Conservation (phyloP, 768 basidiomycete genomes). For the Myochromella boudieri region DNA sequence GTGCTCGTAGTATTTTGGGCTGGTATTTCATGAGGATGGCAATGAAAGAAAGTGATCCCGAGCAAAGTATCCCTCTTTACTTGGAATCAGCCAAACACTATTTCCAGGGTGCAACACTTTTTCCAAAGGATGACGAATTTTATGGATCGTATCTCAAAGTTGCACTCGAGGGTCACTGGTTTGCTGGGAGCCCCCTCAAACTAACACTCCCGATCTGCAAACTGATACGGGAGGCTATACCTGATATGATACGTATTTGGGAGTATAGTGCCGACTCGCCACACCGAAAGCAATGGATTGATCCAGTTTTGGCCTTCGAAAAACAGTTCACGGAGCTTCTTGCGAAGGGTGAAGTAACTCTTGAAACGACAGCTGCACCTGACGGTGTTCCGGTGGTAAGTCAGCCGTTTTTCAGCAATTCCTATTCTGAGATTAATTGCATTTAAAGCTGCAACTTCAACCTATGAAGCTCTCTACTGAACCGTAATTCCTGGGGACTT, state of each 20-base stretch:
- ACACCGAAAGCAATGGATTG: background rate
- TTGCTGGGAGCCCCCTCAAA: conserved; percentile 21
- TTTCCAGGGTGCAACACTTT: conserved; percentile 27
- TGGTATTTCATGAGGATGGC: conserved; percentile 28
- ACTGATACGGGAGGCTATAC: conserved; percentile 20
- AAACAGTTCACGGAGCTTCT: conserved; percentile 2
- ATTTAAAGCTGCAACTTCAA: no score
- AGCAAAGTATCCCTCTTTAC: conserved; percentile 16
- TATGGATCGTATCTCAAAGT: conserved; percentile 28
- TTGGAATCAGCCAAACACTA: conserved; percentile 28
- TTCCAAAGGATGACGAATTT: conserved; percentile 39
- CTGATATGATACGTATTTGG: conserved; percentile 23
- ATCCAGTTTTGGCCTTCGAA: conserved; percentile 17
- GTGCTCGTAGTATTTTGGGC: conserved; percentile 26
- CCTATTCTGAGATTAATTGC: no score
- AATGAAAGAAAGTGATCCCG: conserved; percentile 14
- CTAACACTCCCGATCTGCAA: conserved; percentile 23
- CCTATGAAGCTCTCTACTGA: no score
- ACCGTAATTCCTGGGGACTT: no score
- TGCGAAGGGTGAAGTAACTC: conserved; percentile 2
- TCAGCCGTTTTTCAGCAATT: no score
- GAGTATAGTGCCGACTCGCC: conserved; percentile 9
- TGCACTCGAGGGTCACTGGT: conserved; percentile 32
- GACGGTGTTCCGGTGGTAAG: no score
- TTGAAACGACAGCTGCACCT: conserved; percentile 4